Base-by-base conservation (phyloP, 2,329 filamentous ascomycete genomes). In the Exophiala alcalophila region DNA sequence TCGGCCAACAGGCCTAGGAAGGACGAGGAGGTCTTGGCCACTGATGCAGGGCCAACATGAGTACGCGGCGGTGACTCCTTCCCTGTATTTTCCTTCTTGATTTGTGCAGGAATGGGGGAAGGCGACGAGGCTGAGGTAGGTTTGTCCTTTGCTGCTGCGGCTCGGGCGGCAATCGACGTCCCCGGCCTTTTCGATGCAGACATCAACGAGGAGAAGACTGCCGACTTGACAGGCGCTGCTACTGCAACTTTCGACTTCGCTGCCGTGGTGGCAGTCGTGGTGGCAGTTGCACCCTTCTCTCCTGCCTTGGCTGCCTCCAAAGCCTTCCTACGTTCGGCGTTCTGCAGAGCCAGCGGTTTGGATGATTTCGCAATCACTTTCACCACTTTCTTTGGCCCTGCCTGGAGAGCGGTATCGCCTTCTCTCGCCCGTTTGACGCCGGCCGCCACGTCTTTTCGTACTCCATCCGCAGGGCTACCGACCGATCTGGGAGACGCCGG, bases 141-240 rank as follows among this genome's bases (percentile, higher is more conserved):
- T 25, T 55, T 55, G 14, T 55, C 56, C 47, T 60, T 58, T 12
- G 44, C 41, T 1, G 67, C 66, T 0, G 69, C 67, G n/a, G 66
- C 67, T 50, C 68, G 60, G 40, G 70, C 70, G 7, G 70, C 68
- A 59, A 71, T 71, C 1, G 70, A 71, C 9, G 70, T 74, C 19
- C 71, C 71, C 8, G 70, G 71, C 47, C 66, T 66, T 47, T 74
- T 73, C 3, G 70, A 71, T 10, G 69, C 71, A 8, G 71, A 73
- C 49, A 63, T 61, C 43, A 74, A 53, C 43, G 64, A 67, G 19
- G 68, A 65, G 47, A 74, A 73, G 18, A 72, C 57, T 49, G 64
- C 70, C 8, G 65, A 64, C 52, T 72, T 72, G 1, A 9, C 64
- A 53, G 44, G 50, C 23, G 44, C 27, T 27, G 52, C 39, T 6